These are phyloP conservation scores for Chlamydomonas eustigma DNA, from an alignment of 139 green algal genomes.

Conservation along the genomic window DNA sequence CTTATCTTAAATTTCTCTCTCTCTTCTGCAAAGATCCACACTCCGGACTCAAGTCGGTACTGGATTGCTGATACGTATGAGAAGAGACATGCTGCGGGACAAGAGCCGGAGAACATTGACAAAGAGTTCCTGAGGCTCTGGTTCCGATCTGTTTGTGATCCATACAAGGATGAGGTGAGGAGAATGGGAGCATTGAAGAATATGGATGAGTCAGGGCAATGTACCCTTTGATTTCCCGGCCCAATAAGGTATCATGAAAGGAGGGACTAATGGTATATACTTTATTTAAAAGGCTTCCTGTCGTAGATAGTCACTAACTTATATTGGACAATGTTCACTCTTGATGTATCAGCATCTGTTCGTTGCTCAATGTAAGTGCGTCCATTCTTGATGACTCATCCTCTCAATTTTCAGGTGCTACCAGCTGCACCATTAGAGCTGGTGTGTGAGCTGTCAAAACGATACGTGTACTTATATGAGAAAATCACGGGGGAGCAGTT, in stretches of 20 bases:
- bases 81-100: conserved; percentile 56
- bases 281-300: too few species aligned
- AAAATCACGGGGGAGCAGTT: conserved; percentile 89
- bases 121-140: conserved; percentile 99
- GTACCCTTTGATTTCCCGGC: too few species aligned
- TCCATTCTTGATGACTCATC: too few species aligned
- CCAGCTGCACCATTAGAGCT: conserved; percentile 85
- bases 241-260: too few species aligned
- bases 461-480: conserved; percentile 95
- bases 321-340: too few species aligned
- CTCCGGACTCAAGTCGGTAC: conserved; percentile 92
- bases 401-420: too few species aligned
- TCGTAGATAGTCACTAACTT: too few species aligned
- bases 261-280: too few species aligned
- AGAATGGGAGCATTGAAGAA: neutral
- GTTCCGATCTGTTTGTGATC: conserved; percentile 92
- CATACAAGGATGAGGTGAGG: conserved; percentile 84
- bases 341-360: too few species aligned
- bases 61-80: conserved; percentile 89
- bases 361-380: too few species aligned
- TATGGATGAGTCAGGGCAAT: neutral
- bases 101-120: conserved; percentile 96
- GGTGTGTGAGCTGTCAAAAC: conserved; percentile 79
- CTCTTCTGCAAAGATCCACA: conserved; percentile 95
- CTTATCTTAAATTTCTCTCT: too few species aligned